Percentiles rank a stretch among this genome's conserved stretches.
Evolutionary conservation across 2,329 filamentous ascomycete genomes (phyloP).

Genomic region (Rutstroemia sp.): DNA sequence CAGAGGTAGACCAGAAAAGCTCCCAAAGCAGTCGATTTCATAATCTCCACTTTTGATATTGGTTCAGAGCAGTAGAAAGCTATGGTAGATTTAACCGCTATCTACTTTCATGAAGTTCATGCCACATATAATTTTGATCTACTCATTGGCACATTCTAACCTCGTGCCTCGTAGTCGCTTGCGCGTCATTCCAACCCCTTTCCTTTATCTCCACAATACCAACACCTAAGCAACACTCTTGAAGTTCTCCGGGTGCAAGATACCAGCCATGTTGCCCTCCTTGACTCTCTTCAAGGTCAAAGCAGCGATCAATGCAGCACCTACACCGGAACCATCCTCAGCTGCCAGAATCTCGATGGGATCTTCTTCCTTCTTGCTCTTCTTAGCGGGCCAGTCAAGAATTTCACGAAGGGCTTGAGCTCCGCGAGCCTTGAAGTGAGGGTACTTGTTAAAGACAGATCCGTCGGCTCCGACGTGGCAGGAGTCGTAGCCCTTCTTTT

Average conservation of each 20-base stretch:
- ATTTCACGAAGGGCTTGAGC: constrained; percentile 89
- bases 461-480: constrained; percentile 97
- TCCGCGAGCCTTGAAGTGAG: constrained; percentile 90
- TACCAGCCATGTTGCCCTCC: constrained; percentile 55
- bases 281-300: constrained; percentile 58
- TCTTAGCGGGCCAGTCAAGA: constrained; percentile 81
- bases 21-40: too few relatives aligned
- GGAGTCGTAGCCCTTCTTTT: constrained; percentile 81
- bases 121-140: too few relatives aligned
- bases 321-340: constrained; percentile 96
- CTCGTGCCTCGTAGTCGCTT: background rate
- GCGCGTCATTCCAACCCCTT: background rate
- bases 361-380: constrained; percentile 64
- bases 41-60: too few relatives aligned
- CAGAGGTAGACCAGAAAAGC: too few relatives aligned
- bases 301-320: constrained; percentile 85
- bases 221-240: constrained; percentile 12
- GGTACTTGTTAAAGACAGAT: constrained; percentile 98
- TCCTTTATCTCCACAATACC: background rate
- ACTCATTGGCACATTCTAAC: too few relatives aligned
- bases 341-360: constrained; percentile 82
- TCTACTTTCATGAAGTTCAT: too few relatives aligned
- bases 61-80: too few relatives aligned
- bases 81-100: too few relatives aligned
- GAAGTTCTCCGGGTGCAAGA: constrained; percentile 59